Conservation (phyloP, 345 rosid species). For the Hevea brasiliensis region DNA sequence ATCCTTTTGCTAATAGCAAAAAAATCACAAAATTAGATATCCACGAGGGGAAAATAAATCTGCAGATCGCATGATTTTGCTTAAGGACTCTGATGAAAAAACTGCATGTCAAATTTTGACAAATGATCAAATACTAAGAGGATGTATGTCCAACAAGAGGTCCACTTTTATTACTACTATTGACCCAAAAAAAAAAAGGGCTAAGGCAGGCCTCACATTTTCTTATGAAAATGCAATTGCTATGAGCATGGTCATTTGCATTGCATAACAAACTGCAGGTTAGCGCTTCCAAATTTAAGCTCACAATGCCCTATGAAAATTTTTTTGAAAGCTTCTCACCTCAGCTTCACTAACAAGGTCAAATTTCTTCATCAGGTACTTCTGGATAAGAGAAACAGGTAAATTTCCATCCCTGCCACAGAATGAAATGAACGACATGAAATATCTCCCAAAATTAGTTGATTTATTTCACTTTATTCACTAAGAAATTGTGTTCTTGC, state of each 20-base stretch:
- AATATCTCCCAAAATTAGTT: slow-evolving; percentile 7
- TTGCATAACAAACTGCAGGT: no score
- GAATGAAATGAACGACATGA: slow-evolving; percentile 14
- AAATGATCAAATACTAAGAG: no score
- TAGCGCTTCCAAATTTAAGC: no score
- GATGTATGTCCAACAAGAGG: no score
- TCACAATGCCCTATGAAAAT: no score
- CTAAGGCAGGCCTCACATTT: neutral
- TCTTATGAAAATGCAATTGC: no score
- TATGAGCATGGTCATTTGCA: no score
- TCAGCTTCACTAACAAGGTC: slow-evolving; percentile 30
- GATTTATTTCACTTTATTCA: neutral
- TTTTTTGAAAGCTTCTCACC: slow-evolving; percentile 11
- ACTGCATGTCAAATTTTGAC: no score
- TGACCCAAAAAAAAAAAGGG: no score
- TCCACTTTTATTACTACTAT: no score
- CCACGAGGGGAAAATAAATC: neutral
- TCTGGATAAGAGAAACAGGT: slow-evolving; percentile 33
- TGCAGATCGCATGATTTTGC: neutral
- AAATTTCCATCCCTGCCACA: slow-evolving; percentile 27
- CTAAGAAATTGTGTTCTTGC: neutral
- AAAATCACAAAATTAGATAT: neutral
- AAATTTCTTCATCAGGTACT: slow-evolving; percentile 36
- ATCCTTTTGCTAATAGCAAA: neutral
- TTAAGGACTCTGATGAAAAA: neutral